These are phyloP conservation scores for Apophysomyces trapeziformis DNA, from an alignment of 371 early-diverging fungal species.

Conservation along the genomic window DNA sequence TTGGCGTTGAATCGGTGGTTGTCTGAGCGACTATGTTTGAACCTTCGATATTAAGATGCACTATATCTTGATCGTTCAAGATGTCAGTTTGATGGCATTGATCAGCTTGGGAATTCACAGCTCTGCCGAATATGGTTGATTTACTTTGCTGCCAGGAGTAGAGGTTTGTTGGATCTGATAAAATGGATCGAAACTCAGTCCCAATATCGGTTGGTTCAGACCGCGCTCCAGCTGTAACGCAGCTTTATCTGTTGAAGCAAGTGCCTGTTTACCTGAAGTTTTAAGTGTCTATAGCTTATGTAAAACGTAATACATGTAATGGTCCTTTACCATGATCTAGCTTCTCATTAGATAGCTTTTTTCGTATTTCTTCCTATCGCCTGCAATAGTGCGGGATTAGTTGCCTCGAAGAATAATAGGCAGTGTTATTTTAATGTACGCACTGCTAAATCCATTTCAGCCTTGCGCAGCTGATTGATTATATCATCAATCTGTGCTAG, in stretches of 20 bases:
- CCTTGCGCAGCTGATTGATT: not conserved
- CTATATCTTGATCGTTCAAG: not conserved
- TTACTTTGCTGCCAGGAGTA: too few relatives aligned
- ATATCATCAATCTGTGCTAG: not conserved
- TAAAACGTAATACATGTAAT: not conserved
- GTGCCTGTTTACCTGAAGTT: not conserved
- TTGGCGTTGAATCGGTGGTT: constrained; percentile 4
- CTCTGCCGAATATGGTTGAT: too few relatives aligned
- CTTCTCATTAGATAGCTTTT: not conserved
- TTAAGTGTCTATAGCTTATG: not conserved
- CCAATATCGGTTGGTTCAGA: too few relatives aligned
- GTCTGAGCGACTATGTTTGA: not conserved
- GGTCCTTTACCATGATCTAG: not conserved
- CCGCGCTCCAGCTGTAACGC: not conserved
- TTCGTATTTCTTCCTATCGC: not conserved
- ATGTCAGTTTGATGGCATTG: not conserved
- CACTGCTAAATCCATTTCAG: not conserved
- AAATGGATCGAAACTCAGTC: too few relatives aligned
- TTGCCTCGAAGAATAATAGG: not conserved
- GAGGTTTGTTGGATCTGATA: too few relatives aligned
- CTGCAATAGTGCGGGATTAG: not conserved
- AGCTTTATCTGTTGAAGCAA: not conserved
- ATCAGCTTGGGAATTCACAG: not conserved
- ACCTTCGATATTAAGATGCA: not conserved
- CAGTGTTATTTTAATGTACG: not conserved